These are phyloP conservation scores for Melocanna baccifera DNA, from an alignment of 176 grass and related monocot genomes.

Conservation along the genomic window DNA sequence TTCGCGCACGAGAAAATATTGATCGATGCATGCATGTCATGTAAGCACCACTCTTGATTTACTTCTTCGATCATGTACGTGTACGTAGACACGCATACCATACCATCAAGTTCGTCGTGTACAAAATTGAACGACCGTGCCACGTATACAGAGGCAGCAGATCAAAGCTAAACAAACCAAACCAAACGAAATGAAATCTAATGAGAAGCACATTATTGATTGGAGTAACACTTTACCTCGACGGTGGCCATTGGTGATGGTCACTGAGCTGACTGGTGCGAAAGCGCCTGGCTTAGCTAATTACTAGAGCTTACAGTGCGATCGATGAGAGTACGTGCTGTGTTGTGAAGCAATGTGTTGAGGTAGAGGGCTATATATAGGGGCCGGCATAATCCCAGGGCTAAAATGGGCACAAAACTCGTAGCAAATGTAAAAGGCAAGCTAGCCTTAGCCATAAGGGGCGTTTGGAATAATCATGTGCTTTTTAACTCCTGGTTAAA, in stretches of 20 bases:
- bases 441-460: background rate
- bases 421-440: background rate
- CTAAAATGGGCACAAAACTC: constrained; percentile 26
- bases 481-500: too few relatives aligned
- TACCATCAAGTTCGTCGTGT: background rate
- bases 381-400: background rate
- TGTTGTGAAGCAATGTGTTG: constrained; percentile 28
- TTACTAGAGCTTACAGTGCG: background rate
- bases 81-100: background rate
- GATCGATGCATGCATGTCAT: background rate
- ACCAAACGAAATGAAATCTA: background rate
- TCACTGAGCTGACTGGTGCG: background rate
- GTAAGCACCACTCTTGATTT: background rate
- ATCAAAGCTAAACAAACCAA: background rate
- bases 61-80: background rate
- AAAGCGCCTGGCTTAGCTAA: background rate
- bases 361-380: constrained; percentile 44
- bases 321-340: background rate
- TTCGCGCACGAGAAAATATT: background rate
- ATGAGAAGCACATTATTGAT: background rate
- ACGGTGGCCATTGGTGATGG: constrained; percentile 55
- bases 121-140: background rate
- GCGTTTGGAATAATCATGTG: too few relatives aligned
- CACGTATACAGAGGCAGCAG: background rate
- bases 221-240: constrained; percentile 41